These are phyloP conservation scores for Barnettozyma wickerhamii DNA, from an alignment of 805 yeast species.

Conservation along the genomic window DNA sequence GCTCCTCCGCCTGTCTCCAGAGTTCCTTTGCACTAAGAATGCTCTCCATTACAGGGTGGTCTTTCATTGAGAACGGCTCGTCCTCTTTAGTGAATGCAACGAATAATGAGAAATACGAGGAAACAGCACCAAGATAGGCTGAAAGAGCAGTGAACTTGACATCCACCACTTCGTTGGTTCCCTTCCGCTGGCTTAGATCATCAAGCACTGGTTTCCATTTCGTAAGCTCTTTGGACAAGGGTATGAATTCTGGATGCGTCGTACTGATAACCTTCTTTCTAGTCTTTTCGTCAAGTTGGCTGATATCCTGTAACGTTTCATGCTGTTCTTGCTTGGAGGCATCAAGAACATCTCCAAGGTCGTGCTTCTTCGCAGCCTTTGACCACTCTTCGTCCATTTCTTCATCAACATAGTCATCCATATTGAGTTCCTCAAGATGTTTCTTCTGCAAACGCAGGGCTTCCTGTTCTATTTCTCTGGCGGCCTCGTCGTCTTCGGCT, in stretches of 20 bases:
- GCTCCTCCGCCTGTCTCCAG: constrained; percentile 77
- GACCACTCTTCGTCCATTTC: constrained; percentile 80
- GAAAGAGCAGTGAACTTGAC: constrained; percentile 68
- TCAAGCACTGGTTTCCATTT: constrained; percentile 39
- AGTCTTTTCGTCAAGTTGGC: constrained; percentile 48
- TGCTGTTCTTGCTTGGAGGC: constrained; percentile 17
- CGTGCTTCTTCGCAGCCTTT: constrained; percentile 48
- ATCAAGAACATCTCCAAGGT: constrained; percentile 28
- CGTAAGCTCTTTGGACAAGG: constrained; percentile 61
- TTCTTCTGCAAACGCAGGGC: constrained; percentile 82
- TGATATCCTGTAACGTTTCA: constrained; percentile 39
- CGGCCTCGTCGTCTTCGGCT: constrained; percentile 60
- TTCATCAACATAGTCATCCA: constrained; percentile 75
- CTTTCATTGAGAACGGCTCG: constrained; percentile 67
- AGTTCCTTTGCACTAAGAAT: constrained; percentile 77
- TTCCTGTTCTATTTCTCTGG: constrained; percentile 77
- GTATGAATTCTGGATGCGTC: constrained; percentile 79
- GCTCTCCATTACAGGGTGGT: constrained; percentile 85
- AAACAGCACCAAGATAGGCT: constrained; percentile 73
- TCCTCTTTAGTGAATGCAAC: constrained; percentile 49
- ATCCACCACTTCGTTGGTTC: constrained; percentile 32
- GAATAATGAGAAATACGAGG: constrained; percentile 75
- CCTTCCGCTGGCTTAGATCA: constrained; percentile 29
- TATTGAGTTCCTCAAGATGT: constrained; percentile 69
- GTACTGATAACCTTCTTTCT: constrained; percentile 50